Percentiles rank a stretch among this genome's conserved stretches.
These are phyloP conservation scores for Neurospora sp. DNA, from an alignment of 2,329 filamentous ascomycete genomes.

Conservation along the genomic window DNA sequence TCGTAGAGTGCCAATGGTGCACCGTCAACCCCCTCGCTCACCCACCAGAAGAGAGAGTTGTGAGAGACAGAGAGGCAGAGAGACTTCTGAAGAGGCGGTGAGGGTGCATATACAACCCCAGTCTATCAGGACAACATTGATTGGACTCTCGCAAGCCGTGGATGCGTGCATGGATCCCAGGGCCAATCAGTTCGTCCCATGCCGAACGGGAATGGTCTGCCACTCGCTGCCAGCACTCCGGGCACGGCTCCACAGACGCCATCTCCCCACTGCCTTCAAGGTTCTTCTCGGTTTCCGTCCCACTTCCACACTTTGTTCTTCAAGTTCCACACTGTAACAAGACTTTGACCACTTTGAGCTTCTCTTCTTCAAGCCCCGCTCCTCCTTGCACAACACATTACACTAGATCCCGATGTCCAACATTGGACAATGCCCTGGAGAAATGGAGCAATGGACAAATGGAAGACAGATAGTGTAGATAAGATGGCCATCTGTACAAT, in stretches of 20 bases:
- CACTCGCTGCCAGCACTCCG: conserved; percentile 2
- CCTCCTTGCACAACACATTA: not conserved
- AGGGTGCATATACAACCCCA: conserved; percentile 18
- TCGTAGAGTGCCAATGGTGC: conserved; percentile 2
- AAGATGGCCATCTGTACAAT: not conserved
- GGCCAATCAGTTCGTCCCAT: conserved; percentile 14
- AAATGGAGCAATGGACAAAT: not conserved
- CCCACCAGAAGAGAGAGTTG: not conserved
- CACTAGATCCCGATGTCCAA: not conserved
- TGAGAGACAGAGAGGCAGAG: not conserved
- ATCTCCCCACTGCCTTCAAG: not conserved
- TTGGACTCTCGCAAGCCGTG: conserved; percentile 13
- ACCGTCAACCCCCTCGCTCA: not conserved
- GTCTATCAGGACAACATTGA: conserved; percentile 11
- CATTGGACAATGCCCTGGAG: not conserved
- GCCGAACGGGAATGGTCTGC: not conserved
- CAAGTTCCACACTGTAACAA: conserved; percentile 14
- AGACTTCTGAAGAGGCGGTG: conserved; percentile 20
- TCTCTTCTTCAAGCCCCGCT: conserved; percentile 4
- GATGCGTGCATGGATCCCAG: conserved; percentile 12
- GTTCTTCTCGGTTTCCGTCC: not conserved
- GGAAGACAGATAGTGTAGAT: not conserved
- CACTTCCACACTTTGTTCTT: not conserved
- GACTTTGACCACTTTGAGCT: conserved; percentile 2
- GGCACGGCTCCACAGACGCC: conserved; percentile 5